A percentile compares a stretch with the other conserved stretches of the same genome.
These are phyloP conservation scores for Neopestalotiopsis sp. DNA, from an alignment of 2,329 filamentous ascomycete genomes.

Conservation along the genomic window DNA sequence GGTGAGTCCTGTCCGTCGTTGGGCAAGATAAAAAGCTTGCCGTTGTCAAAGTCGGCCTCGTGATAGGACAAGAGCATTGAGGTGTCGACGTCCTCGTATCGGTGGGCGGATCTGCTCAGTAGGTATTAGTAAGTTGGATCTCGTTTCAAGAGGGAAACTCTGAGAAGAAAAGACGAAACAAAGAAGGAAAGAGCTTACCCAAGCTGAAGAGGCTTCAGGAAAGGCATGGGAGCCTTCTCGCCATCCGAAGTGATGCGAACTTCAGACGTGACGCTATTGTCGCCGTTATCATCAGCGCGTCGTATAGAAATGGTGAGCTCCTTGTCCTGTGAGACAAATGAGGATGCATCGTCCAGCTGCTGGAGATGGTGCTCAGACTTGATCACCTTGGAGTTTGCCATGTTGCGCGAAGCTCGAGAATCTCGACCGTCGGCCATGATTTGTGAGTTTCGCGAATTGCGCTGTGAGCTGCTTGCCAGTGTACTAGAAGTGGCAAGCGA, in stretches of 20 bases:
- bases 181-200: conserved; percentile 26
- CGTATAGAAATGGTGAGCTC: conserved; percentile 42
- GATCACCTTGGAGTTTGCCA: conserved; percentile 31
- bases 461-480: conserved; percentile 37
- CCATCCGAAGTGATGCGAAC: conserved; percentile 42
- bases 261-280: conserved; percentile 40
- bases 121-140: too few species aligned
- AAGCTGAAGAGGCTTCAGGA: conserved; percentile 34
- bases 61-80: too few species aligned
- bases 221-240: conserved; percentile 31
- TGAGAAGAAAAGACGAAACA: too few species aligned
- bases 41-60: too few species aligned
- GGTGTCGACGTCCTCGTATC: too few species aligned
- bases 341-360: conserved; percentile 45
- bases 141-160: too few species aligned
- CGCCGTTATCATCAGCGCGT: conserved; percentile 34
- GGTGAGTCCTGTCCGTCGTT: too few species aligned
- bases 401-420: neutral
- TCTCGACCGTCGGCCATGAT: neutral
- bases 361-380: conserved; percentile 42
- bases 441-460: conserved; percentile 10
- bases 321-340: conserved; percentile 47
- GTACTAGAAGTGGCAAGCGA: conserved; percentile 37
- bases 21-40: too few species aligned
- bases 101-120: too few species aligned